phyloP scores from a whole-genome alignment of 1,284 basidiomycete genomes.

The Melampsora larici-populina region DNA sequence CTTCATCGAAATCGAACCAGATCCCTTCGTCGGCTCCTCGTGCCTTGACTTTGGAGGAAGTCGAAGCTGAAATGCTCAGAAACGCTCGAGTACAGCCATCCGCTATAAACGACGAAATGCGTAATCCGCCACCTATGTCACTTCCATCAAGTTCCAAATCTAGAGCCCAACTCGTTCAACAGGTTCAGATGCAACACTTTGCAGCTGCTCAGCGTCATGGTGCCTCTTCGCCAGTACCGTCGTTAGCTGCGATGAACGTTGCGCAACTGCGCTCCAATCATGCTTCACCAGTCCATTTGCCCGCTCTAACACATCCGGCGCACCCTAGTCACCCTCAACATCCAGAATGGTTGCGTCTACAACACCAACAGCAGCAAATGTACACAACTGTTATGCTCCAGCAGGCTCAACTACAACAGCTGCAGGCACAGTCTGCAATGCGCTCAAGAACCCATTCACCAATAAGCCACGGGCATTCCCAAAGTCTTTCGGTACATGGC shows the following conservation, averaged over 20 bases:
- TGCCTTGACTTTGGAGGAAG: constrained; percentile 79
- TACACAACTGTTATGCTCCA: constrained; percentile 19
- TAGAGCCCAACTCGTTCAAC: constrained; percentile 27
- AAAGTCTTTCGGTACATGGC: not conserved
- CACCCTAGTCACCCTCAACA: constrained; percentile 41
- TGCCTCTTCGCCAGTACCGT: constrained; percentile 2
- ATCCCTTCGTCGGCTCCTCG: constrained; percentile 48
- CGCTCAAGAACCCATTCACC: constrained; percentile 12
- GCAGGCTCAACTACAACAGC: constrained; percentile 21
- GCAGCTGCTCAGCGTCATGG: constrained; percentile 5
- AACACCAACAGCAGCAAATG: constrained; percentile 43
- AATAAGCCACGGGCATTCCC: constrained; percentile 22
- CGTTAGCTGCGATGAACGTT: not conserved
- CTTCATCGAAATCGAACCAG: constrained; percentile 50
- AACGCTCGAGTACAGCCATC: constrained; percentile 39
- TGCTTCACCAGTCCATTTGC: constrained; percentile 17
- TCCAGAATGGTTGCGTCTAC: constrained; percentile 43
- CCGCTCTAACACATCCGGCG: constrained; percentile 33
- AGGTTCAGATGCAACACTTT: constrained; percentile 23
- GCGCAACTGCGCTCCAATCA: not conserved
- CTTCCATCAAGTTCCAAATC: constrained; percentile 14
- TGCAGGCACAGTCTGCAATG: constrained; percentile 1
- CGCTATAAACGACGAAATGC: not conserved
- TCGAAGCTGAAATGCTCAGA: constrained; percentile 79
- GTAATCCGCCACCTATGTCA: constrained; percentile 25